Base-by-base conservation (phyloP, 305 asterid species). In the Ilex paraguariensis region DNA sequence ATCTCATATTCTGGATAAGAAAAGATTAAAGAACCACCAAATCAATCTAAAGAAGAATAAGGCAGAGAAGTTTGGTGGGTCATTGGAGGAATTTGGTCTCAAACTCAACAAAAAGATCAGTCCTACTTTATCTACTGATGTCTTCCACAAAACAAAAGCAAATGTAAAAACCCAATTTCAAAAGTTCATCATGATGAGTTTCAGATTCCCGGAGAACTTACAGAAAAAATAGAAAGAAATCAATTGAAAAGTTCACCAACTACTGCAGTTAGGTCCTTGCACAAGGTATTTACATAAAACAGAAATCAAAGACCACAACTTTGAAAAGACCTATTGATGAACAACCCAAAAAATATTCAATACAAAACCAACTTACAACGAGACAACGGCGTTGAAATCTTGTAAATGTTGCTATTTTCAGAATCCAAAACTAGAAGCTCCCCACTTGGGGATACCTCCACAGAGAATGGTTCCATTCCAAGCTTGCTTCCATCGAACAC, bases 401-500 rank as follows among this genome's bases (percentile, higher is more conserved):
- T 81, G 82, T 92, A 81, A 68, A 92, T 76, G 79, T 92, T 92
- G 83, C 97, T 89, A 44, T 85, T 89, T n/a, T 78, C 86, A 44
- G 92, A 87, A 66, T 92, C 98, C 70, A 89, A 67, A 59, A 92
- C 68, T 28, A 92, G 73, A 71, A 92, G 56, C 61, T 89, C 96
- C 46, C 95, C 98, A 55, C 75, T 76, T 8, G 85, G 75, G 21
- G 95, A 87, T 70, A 84, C 85, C 66, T 80, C 87, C 31, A 84
- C 89, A 1, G 93, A 70, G 73, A 82, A 59, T 3, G 98, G 97
- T 44, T 85, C 97, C 71, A 93, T 87, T 30, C 97, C 98, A 55
- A 75, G 81, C 78, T 93, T 93, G 67, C 91, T 93, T 59, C 98
- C 98, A 74, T 93, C 98, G 65, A 93, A 93, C 65, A 93, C 96